Evolutionary conservation across 2,329 filamentous ascomycete species (phyloP).

Genomic region (Trichocomaceae sp.): DNA sequence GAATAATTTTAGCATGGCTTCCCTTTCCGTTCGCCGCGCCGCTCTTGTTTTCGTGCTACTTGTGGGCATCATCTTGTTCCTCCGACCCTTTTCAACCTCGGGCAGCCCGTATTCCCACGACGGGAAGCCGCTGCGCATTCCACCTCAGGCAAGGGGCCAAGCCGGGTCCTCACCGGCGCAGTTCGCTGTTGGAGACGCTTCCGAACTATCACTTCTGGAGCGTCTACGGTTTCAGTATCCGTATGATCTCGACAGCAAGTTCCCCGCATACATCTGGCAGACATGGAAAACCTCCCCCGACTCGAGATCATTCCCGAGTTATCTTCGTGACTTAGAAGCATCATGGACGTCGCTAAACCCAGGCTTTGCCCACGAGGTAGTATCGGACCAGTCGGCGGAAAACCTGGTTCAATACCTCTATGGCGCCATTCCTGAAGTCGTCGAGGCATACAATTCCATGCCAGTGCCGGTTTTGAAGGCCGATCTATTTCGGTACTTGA

Average conservation of each 20-base stretch:
- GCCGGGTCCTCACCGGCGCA: slow-evolving; percentile 44
- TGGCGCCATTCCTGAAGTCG: slow-evolving; percentile 69
- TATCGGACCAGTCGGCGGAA: slow-evolving; percentile 80
- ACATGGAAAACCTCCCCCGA: slow-evolving; percentile 89
- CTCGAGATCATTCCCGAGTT: slow-evolving; percentile 64
- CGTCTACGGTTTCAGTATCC: slow-evolving; percentile 88
- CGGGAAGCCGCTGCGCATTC: slow-evolving; percentile 5
- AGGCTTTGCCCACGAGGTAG: slow-evolving; percentile 90
- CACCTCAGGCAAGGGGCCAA: slow-evolving; percentile 23
- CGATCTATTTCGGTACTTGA: slow-evolving; percentile 70
- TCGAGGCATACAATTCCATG: slow-evolving; percentile 67
- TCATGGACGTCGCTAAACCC: slow-evolving; percentile 86
- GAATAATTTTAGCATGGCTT: slow-evolving; percentile 5
- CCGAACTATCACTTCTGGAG: slow-evolving; percentile 65
- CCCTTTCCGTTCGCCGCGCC: slow-evolving; percentile 7
- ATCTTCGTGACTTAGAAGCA: slow-evolving; percentile 75
- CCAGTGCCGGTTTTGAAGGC: slow-evolving; percentile 71
- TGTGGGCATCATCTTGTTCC: slow-evolving; percentile 5
- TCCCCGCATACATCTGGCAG: slow-evolving; percentile 98
- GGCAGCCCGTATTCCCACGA: not conserved
- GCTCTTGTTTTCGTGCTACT: slow-evolving; percentile 6
- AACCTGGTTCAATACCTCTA: slow-evolving; percentile 82
- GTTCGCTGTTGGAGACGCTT: slow-evolving; percentile 62
- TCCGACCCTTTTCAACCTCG: slow-evolving; percentile 10
- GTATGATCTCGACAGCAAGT: slow-evolving; percentile 81